Base-by-base conservation (phyloP, 495 filamentous ascomycete species). In the Aspergillus asperescens region DNA sequence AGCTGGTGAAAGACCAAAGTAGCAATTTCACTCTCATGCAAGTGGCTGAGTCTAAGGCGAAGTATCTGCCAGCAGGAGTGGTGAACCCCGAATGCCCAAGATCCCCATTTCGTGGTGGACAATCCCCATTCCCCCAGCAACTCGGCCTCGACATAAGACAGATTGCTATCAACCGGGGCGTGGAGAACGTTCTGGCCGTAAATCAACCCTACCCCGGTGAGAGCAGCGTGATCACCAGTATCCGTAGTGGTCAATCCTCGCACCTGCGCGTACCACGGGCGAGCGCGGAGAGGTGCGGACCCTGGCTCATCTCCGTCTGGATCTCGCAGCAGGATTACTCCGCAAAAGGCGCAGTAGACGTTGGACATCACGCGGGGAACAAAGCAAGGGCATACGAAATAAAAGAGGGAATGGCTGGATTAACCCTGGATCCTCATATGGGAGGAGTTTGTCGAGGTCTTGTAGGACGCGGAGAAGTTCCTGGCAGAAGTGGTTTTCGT, bases 211-310 rank as follows among this genome's bases (percentile, higher is more conserved):
- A 52, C 9, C 25, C 52, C 57, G 20, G 57, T 60, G 0, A 56
- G 47, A n/a, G 19, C 8, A 18, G 48, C 34, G 12, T 39, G 5
- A 29, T 29, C 43, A 49, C 12, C 16, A 31, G 27, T 12, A 6
- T 60, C 20, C 12, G 28, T 25, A 24, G 28, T 1, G 43, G 45
- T 50, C 31, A 60, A 15, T 16, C 48, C 57, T 50, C 53, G 52
- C 27, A 56, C 50, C 43, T 60, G 49, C 24, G 48, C 53, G 40
- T 56, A 60, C 58, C 58, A 60, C 19, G 58, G 53, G 49, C 58
- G 53, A 48, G 23, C 22, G 18, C 38, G 53, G 15, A 12, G 38
- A 24, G 25, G 29, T n/a, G 19, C 31, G 45, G 49, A 24, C 20
- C 10, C 31, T 31, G 45, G 28, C 16, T 43, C 25, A 31, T 51